These are phyloP conservation scores for Sicyos baderoa DNA, from an alignment of 306 rosid species.

Conservation along the genomic window DNA sequence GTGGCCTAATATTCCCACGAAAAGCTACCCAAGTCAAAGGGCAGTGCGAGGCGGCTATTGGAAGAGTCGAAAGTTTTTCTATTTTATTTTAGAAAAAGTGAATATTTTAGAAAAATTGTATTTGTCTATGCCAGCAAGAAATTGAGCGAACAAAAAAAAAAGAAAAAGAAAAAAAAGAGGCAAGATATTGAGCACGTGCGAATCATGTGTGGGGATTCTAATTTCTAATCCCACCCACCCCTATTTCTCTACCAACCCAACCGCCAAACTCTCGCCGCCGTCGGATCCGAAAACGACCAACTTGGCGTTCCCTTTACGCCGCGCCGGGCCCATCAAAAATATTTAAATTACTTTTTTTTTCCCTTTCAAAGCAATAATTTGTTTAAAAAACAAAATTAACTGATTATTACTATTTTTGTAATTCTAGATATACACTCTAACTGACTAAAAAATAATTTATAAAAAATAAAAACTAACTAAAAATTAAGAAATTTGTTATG, in stretches of 20 bases:
- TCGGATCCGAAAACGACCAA: background rate
- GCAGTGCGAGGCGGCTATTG: background rate
- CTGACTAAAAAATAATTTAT: too few relatives aligned
- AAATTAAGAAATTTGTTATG: too few relatives aligned
- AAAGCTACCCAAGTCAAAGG: background rate
- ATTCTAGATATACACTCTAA: too few relatives aligned
- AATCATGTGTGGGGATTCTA: background rate
- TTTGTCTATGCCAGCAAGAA: background rate
- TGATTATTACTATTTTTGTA: too few relatives aligned
- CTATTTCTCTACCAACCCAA: background rate
- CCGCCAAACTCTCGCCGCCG: background rate
- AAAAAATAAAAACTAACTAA: too few relatives aligned
- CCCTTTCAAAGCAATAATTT: too few relatives aligned
- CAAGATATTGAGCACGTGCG: conserved; percentile 6
- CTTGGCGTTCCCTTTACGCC: background rate
- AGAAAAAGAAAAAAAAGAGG: too few relatives aligned
- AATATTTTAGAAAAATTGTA: background rate
- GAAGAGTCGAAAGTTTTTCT: background rate
- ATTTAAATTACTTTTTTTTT: background rate
- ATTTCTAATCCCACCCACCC: background rate
- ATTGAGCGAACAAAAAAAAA: background rate
- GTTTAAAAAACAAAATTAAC: too few relatives aligned
- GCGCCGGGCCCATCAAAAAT: background rate
- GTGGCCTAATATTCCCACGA: background rate
- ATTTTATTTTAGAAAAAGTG: too few relatives aligned